Conservation (phyloP, 116 monocot species). For the Thalassia testudinum region DNA sequence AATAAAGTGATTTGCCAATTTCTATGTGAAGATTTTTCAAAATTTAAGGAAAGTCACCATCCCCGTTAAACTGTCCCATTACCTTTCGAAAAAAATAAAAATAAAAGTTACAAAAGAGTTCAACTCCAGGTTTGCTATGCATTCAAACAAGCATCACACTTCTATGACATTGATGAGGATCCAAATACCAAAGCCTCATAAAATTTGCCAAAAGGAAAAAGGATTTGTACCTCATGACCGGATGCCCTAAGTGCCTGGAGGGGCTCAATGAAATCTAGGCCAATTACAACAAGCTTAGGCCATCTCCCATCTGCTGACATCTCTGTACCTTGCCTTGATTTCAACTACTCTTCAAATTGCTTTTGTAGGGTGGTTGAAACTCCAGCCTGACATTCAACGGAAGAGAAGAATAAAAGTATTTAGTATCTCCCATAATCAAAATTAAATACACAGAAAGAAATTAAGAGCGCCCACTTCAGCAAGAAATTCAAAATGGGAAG, state of each 20-base stretch:
- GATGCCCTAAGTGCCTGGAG: slow-evolving; percentile 71
- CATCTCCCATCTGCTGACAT: slow-evolving; percentile 20
- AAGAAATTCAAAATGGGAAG: too few species aligned
- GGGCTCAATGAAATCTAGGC: slow-evolving; percentile 79
- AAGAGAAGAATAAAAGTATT: not conserved
- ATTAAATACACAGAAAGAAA: not conserved
- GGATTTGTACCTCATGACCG: slow-evolving; percentile 67
- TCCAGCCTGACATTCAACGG: slow-evolving; percentile 44
- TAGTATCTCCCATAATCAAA: not conserved
- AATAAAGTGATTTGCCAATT: too few species aligned
- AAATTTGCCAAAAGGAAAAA: not conserved
- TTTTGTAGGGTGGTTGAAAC: slow-evolving; percentile 57
- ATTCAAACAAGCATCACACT: too few species aligned
- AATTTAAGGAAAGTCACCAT: too few species aligned
- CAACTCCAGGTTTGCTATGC: too few species aligned
- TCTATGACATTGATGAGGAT: too few species aligned
- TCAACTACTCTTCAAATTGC: slow-evolving; percentile 64
- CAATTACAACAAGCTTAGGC: slow-evolving; percentile 50
- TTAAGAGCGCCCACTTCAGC: too few species aligned
- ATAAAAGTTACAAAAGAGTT: too few species aligned
- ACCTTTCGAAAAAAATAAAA: too few species aligned
- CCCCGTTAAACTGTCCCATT: too few species aligned
- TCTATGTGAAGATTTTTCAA: too few species aligned
- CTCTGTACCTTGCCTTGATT: slow-evolving; percentile 14
- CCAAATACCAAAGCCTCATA: not conserved